phyloP scores from a whole-genome alignment of 805 yeast species.

The Candida dajiaensis region DNA sequence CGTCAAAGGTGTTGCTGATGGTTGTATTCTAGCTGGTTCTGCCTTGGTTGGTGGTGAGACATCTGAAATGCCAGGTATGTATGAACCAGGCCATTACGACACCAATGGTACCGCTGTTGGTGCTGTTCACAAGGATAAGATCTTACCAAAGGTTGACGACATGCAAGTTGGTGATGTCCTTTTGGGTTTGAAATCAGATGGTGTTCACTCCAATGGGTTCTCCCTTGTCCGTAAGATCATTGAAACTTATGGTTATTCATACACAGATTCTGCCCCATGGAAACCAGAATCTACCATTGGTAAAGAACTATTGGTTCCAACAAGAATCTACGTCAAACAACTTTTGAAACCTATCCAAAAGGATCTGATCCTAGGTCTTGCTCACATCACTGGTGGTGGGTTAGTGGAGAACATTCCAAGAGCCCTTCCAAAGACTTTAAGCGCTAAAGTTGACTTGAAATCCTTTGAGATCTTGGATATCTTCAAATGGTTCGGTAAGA shows the following conservation, averaged over 20 bases:
- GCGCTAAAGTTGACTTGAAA: constrained; percentile 74
- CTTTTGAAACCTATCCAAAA: constrained; percentile 67
- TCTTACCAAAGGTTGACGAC: constrained; percentile 62
- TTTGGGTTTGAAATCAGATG: constrained; percentile 84
- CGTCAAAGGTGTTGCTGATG: constrained; percentile 93
- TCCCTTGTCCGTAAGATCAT: constrained; percentile 90
- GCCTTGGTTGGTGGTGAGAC: constrained; percentile 99
- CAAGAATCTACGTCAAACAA: constrained; percentile 91
- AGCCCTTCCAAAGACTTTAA: constrained; percentile 74
- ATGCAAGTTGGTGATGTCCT: constrained; percentile 80
- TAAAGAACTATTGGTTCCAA: constrained; percentile 80
- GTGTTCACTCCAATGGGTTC: constrained; percentile 95
- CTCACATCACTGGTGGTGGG: constrained; percentile 99
- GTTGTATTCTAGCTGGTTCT: constrained; percentile 92
- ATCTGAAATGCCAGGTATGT: constrained; percentile 99
- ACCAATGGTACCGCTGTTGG: constrained; percentile 99
- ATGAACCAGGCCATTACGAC: constrained; percentile 91
- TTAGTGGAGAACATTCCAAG: constrained; percentile 94
- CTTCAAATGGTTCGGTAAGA: constrained; percentile 89
- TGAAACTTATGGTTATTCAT: constrained; percentile 65
- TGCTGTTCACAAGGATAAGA: constrained; percentile 71
- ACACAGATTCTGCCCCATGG: constrained; percentile 85
- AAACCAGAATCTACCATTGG: constrained; percentile 66
- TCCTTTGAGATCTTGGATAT: constrained; percentile 84
- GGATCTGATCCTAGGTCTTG: constrained; percentile 74